phyloP scores from a whole-genome alignment of 108 stramenopile species.

The Epipyxis sp. region DNA sequence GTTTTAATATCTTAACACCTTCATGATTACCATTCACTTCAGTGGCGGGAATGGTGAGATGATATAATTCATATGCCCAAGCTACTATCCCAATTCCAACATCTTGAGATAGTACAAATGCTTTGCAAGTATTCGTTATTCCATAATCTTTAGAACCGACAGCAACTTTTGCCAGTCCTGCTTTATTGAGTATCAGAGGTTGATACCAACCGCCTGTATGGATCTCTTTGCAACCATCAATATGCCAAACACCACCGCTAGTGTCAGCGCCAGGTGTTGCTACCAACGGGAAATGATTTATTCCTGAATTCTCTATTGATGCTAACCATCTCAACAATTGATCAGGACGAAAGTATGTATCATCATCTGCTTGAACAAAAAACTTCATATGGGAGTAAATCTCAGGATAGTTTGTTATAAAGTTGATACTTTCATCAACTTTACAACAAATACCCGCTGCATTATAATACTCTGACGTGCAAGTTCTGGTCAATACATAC shows the following conservation, averaged over 20 bases:
- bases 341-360: constrained; percentile 16
- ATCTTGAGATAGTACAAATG: not conserved
- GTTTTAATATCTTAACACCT: not conserved
- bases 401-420: not conserved
- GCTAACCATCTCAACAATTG: not conserved
- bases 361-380: constrained; percentile 5
- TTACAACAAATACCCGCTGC: not conserved
- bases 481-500: not conserved
- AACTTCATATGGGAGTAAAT: not conserved
- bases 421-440: not conserved
- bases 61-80: not conserved
- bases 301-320: not conserved
- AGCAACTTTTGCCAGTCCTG: not conserved
- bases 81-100: not conserved
- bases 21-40: not conserved
- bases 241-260: constrained; percentile 6
- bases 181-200: not conserved
- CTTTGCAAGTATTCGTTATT: not conserved
- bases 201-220: not conserved
- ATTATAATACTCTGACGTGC: not conserved
- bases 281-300: not conserved
- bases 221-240: constrained; percentile 2
- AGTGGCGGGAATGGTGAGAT: not conserved
- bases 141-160: not conserved
- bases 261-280: not conserved